Conservation (phyloP, 805 yeast species). For the Saccharomyces mikatae region DNA sequence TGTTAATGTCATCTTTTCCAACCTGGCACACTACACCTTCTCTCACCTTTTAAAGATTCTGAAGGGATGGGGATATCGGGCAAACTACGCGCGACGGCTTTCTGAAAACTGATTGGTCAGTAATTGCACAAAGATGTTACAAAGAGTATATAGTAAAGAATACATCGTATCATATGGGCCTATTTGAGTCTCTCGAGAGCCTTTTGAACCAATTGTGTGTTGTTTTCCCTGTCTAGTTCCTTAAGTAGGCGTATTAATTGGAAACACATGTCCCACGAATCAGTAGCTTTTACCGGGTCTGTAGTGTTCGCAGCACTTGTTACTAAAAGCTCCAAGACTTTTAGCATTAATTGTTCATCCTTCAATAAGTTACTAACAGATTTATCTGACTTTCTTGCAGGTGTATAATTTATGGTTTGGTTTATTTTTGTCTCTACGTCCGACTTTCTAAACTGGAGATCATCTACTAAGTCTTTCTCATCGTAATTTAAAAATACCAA, state of each 20-base stretch:
- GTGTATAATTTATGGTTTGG: background rate
- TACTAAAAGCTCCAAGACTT: constrained; percentile 24
- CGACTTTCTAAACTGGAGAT: constrained; percentile 4
- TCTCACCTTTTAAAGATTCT: background rate
- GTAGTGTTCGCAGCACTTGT: constrained; percentile 22
- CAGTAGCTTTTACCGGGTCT: constrained; percentile 21
- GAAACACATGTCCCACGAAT: constrained; percentile 31
- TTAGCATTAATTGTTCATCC: constrained; percentile 28
- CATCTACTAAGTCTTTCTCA: constrained; percentile 14
- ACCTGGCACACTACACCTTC: background rate
- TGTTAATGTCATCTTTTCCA: background rate
- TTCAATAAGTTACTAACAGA: constrained; percentile 16
- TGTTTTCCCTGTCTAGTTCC: constrained; percentile 24
- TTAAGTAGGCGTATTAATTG: constrained; percentile 25
- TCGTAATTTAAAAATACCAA: constrained; percentile 29
- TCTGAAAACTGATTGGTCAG: background rate
- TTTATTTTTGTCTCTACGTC: background rate
- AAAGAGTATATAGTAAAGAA: background rate
- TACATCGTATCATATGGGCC: background rate
- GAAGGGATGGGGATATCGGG: background rate
- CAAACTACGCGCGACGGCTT: background rate
- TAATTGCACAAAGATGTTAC: background rate
- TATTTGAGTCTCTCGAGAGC: constrained; percentile 18
- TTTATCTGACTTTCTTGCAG: background rate
- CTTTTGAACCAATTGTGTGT: constrained; percentile 17